Base-by-base conservation (phyloP, 768 basidiomycete species). In the Panaeolus papilionaceus region DNA sequence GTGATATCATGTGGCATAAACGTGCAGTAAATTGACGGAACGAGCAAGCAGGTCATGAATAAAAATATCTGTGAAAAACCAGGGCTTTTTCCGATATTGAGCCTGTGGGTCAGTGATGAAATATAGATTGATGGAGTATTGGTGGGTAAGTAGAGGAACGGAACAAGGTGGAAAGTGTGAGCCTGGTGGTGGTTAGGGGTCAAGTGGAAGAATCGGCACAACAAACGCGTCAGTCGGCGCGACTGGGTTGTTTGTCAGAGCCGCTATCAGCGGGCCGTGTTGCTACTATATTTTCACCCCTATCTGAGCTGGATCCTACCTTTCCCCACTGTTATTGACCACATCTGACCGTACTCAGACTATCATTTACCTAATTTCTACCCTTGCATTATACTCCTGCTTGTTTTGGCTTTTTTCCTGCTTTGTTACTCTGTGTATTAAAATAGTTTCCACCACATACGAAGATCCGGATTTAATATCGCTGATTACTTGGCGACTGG, bases 71-170 rank as follows among this genome's bases (percentile, higher is more conserved):
- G 4, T 14, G 37, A 28, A 33, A 23, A 64, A 62, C 61, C 37
- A 42, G 26, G 49, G n/a, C 14, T 69, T 71, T 67, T 66, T 69
- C 70, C 70, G 70, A 71, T 51, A 64, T 51, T 54, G 63, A 66
- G 16, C 68, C 64, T 65, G 62, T 39, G 20, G 38, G 33, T 18
- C 26, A 14, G 26, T 33, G 33, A 9, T 26, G 6, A 20, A 58
- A 33, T 58, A 26, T 26, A 51, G 26, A 26, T 23, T 23, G 47
- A 51, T 51, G 26, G 26, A 2, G 33, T 9, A 23, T 51, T 51
- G 23, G 47, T 51, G 47, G 47, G n/a, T 26, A 7, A 3, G 23
- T 23, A 23, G 23, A 23, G 16, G 7, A 7, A 51, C 10, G 23
- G 47, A 26, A 9, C 47, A 11, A 26, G 12, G n/a, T 7, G 3